These are phyloP conservation scores for Tricladium varicosporioides DNA, from an alignment of 2,329 filamentous ascomycete genomes.

Conservation along the genomic window DNA sequence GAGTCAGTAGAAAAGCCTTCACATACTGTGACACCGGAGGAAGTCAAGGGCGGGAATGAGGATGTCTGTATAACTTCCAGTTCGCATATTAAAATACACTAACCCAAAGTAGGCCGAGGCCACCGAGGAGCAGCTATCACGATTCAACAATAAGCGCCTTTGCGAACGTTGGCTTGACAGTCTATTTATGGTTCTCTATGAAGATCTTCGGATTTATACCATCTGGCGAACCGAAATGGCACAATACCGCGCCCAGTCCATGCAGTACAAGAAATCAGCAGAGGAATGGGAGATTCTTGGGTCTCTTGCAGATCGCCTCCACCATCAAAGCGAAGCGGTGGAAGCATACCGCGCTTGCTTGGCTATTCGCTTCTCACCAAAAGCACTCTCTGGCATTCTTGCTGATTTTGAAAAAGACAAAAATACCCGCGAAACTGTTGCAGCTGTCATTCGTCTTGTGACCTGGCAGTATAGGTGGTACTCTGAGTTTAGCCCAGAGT, in stretches of 20 bases:
- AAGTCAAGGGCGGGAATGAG: conserved; percentile 72
- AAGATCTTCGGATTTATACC: conserved; percentile 96
- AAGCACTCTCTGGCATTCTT: conserved; percentile 83
- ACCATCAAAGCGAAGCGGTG: conserved; percentile 86
- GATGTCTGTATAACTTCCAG: conserved; percentile 48
- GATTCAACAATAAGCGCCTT: conserved; percentile 94
- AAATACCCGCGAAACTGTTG: conserved; percentile 77
- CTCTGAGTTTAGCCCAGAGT: conserved; percentile 93
- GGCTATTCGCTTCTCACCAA: conserved; percentile 85
- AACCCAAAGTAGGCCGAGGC: conserved; percentile 51
- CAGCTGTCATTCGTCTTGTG: conserved; percentile 83
- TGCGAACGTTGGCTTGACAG: conserved; percentile 98
- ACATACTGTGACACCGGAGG: conserved; percentile 73
- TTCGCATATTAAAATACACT: conserved; percentile 26
- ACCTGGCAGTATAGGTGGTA: conserved; percentile 99
- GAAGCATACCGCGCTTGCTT: conserved; percentile 92
- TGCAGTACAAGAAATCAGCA: conserved; percentile 94
- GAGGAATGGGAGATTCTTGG: conserved; percentile 99
- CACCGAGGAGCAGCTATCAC: conserved; percentile 73
- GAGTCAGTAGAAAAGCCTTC: conserved; percentile 71
- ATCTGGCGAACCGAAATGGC: conserved; percentile 99
- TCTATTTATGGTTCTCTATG: conserved; percentile 98
- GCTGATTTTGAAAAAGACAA: conserved; percentile 74
- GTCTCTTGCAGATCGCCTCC: conserved; percentile 85
- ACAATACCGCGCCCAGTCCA: conserved; percentile 87